These are phyloP conservation scores for Aspergillus unguis DNA, from an alignment of 2,329 filamentous ascomycete genomes.

Conservation along the genomic window DNA sequence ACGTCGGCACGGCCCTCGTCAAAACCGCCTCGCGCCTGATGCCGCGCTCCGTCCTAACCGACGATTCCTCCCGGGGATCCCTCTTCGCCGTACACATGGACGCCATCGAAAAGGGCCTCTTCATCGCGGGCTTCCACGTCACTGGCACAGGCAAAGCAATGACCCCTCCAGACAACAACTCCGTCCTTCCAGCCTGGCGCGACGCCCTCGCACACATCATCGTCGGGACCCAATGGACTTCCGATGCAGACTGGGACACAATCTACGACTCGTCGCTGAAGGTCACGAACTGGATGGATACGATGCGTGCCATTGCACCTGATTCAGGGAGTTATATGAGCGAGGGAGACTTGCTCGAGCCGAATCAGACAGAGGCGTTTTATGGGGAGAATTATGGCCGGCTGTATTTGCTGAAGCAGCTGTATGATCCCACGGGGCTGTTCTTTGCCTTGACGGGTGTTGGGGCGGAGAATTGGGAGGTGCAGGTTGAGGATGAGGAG, in stretches of 20 bases:
- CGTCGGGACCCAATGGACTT: slow-evolving; percentile 26
- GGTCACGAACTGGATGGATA: slow-evolving; percentile 22
- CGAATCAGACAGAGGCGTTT: slow-evolving; percentile 40
- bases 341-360: slow-evolving; percentile 40
- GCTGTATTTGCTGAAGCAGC: slow-evolving; percentile 28
- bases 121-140: slow-evolving; percentile 23
- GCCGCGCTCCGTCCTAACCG: slow-evolving; percentile 19
- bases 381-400: slow-evolving; percentile 34
- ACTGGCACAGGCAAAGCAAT: slow-evolving; percentile 20
- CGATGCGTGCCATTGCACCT: slow-evolving; percentile 17
- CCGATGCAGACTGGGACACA: slow-evolving; percentile 14
- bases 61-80: slow-evolving; percentile 15
- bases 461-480: slow-evolving; percentile 23
- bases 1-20: slow-evolving; percentile 16
- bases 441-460: slow-evolving; percentile 26
- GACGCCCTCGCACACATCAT: slow-evolving; percentile 42
- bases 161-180: slow-evolving; percentile 14
- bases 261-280: slow-evolving; percentile 12
- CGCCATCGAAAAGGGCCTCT: slow-evolving; percentile 19
- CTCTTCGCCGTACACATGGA: slow-evolving; percentile 18
- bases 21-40: slow-evolving; percentile 24
- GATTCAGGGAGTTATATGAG: slow-evolving; percentile 35
- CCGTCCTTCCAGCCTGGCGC: slow-evolving; percentile 39
- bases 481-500: slow-evolving; percentile 14
- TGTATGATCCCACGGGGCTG: slow-evolving; percentile 31